A percentile compares a stretch with the other conserved stretches of the same genome.
These are phyloP conservation scores for Lignosus rhinocerotis DNA, from an alignment of 1,284 basidiomycete genomes.

Conservation along the genomic window DNA sequence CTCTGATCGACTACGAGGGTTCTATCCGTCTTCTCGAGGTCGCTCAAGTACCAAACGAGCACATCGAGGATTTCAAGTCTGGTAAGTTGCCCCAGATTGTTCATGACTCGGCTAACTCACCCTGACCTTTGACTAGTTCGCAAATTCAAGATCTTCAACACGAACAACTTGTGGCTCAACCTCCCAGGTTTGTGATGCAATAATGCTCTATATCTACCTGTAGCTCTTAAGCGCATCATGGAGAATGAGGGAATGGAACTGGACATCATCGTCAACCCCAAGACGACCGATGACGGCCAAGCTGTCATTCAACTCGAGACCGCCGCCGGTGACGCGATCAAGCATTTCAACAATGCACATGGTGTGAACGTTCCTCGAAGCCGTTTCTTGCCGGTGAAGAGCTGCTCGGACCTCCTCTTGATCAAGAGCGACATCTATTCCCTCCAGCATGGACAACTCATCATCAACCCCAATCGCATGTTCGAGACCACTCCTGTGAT, in stretches of 20 bases:
- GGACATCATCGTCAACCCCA: conserved; percentile 95
- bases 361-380: conserved; percentile 98
- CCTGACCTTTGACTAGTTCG: conserved; percentile 43
- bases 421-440: conserved; percentile 99
- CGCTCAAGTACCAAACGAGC: conserved; percentile 97
- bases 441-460: conserved; percentile 90
- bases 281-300: conserved; percentile 85
- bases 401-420: conserved; percentile 87
- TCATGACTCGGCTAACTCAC: neutral
- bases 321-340: conserved; percentile 96
- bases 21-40: conserved; percentile 95
- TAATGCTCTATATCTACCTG: neutral
- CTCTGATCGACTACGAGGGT: conserved; percentile 96
- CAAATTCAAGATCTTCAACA: conserved; percentile 97
- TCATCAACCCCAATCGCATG: conserved; percentile 88
- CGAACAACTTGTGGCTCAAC: conserved; percentile 98
- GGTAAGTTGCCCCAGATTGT: neutral
- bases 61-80: conserved; percentile 98
- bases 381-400: conserved; percentile 97
- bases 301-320: conserved; percentile 91
- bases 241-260: conserved; percentile 90
- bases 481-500: conserved; percentile 97
- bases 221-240: conserved; percentile 88
- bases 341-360: conserved; percentile 93
- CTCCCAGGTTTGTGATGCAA: conserved; percentile 56